These are phyloP conservation scores for Candida takata DNA, from an alignment of 805 yeast genomes.

Conservation along the genomic window DNA sequence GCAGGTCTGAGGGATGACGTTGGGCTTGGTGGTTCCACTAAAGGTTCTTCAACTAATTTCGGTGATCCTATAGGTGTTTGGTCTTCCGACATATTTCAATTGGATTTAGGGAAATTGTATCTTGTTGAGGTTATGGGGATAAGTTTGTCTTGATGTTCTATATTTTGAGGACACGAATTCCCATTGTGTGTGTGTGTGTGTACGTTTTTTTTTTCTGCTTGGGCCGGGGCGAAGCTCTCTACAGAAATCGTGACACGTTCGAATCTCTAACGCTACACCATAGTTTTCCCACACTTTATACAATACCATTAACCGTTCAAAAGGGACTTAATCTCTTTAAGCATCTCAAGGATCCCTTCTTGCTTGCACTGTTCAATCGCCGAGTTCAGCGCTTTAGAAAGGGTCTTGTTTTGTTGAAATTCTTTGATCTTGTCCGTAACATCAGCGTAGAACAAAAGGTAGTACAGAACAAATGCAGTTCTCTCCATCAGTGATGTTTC, in stretches of 20 bases:
- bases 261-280: too few relatives aligned
- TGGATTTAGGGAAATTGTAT: too few relatives aligned
- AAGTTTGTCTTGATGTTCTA: too few relatives aligned
- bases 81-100: too few relatives aligned
- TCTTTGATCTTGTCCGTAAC: slow-evolving; percentile 8
- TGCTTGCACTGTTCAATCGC: not conserved
- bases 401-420: not conserved
- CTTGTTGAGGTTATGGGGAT: too few relatives aligned
- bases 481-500: slow-evolving; percentile 28
- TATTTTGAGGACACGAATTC: too few relatives aligned
- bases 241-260: too few relatives aligned
- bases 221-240: too few relatives aligned
- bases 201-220: too few relatives aligned
- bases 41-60: not conserved
- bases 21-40: slow-evolving; percentile 1
- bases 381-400: not conserved
- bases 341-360: not conserved
- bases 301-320: not conserved
- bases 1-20: slow-evolving; percentile 18
- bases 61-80: not conserved
- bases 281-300: too few relatives aligned
- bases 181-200: too few relatives aligned
- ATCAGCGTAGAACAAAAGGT: slow-evolving; percentile 20
- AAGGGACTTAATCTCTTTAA: not conserved
- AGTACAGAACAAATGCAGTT: slow-evolving; percentile 25